Percentiles rank a stretch among this genome's conserved stretches.
Evolutionary conservation across 2,329 filamentous ascomycete species (phyloP).

Genomic region (Pseudodiploospora longispora): DNA sequence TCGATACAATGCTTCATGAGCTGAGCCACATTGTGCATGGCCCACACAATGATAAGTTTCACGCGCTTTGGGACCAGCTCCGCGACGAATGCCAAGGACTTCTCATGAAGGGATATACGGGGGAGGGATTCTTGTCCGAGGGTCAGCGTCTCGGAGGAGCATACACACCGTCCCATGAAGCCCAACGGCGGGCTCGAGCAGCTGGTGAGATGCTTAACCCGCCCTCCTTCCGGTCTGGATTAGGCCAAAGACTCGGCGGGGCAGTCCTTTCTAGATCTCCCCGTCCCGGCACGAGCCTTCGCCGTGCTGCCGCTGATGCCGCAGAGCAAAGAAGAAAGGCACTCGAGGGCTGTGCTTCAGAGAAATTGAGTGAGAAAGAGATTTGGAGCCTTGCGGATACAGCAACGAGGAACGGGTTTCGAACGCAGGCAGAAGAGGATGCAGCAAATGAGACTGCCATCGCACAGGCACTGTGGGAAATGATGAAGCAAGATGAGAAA

Average conservation of each 20-base stretch:
- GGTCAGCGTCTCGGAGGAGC: constrained; percentile 66
- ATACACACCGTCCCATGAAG: constrained; percentile 56
- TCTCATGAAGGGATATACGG: constrained; percentile 74
- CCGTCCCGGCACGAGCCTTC: constrained; percentile 55
- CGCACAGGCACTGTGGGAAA: constrained; percentile 74
- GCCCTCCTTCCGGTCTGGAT: constrained; percentile 50
- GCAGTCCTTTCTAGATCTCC: constrained; percentile 21
- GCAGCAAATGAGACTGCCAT: constrained; percentile 84
- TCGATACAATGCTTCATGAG: constrained; percentile 93
- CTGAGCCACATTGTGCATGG: constrained; percentile 81
- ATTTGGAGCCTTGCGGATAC: constrained; percentile 56
- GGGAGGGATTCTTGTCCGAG: constrained; percentile 75
- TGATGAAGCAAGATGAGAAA: constrained; percentile 59
- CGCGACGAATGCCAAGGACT: constrained; percentile 77
- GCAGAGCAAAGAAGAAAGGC: constrained; percentile 59
- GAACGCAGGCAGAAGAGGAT: constrained; percentile 78
- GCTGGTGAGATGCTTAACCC: constrained; percentile 63
- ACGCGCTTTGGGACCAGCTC: constrained; percentile 81
- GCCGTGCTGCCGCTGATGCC: constrained; percentile 63
- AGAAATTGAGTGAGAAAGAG: constrained; percentile 56
- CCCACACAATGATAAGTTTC: constrained; percentile 74
- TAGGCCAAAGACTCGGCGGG: constrained; percentile 68
- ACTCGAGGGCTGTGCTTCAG: constrained; percentile 68
- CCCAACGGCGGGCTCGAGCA: constrained; percentile 62
- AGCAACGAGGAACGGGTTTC: constrained; percentile 65